Evolutionary conservation across 2,329 filamentous ascomycete genomes (phyloP).

Genomic region (Talaromyces sp.): DNA sequence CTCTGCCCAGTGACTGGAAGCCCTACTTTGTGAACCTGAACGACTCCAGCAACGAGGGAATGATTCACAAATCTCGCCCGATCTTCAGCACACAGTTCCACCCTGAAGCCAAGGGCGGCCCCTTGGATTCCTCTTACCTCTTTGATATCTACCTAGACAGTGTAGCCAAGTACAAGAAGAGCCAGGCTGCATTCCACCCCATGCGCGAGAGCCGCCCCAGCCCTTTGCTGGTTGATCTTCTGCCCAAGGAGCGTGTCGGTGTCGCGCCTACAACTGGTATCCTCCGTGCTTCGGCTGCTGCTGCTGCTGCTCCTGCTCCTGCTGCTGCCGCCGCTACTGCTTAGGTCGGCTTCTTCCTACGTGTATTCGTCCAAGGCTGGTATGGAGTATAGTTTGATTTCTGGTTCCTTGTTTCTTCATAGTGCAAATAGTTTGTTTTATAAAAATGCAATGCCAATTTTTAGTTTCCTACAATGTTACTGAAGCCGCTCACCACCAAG

Average conservation of each 20-base stretch:
- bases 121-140: conserved; percentile 89
- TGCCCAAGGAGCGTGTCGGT: conserved; percentile 91
- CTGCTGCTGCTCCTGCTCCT: conserved; percentile 23
- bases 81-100: conserved; percentile 99
- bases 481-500: too few relatives aligned
- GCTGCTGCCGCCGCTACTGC: conserved; percentile 8
- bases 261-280: conserved; percentile 65
- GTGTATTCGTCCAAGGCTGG: neutral
- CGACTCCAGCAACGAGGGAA: conserved; percentile 93
- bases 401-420: neutral
- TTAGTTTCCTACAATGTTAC: too few relatives aligned
- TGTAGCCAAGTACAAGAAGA: conserved; percentile 82
- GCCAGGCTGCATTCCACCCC: conserved; percentile 62
- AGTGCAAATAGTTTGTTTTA: neutral
- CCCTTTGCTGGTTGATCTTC: conserved; percentile 80
- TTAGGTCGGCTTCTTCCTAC: neutral
- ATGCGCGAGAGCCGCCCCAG: conserved; percentile 81
- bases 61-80: conserved; percentile 92
- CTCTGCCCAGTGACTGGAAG: conserved; percentile 81
- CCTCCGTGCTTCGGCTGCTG: conserved; percentile 35
- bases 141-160: conserved; percentile 95
- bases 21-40: conserved; percentile 99
- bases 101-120: conserved; percentile 94
- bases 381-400: neutral
- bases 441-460: neutral